A percentile compares a stretch with the other conserved stretches of the same genome.
These are phyloP conservation scores for Sarocladium strictum DNA, from an alignment of 2,329 filamentous ascomycete genomes.

Conservation along the genomic window DNA sequence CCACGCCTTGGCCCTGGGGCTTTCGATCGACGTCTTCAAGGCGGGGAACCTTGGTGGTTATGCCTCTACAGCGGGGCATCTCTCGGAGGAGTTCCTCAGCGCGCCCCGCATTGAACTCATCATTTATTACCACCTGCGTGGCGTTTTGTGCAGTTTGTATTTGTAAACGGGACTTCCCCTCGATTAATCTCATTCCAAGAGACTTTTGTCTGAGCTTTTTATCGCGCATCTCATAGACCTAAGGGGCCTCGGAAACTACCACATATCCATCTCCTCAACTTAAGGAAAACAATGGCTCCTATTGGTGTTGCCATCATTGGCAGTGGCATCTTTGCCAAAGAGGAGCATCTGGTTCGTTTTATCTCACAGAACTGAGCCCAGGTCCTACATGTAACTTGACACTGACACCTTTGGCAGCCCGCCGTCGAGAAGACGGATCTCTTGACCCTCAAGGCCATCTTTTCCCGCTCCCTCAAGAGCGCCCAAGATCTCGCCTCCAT, in stretches of 20 bases:
- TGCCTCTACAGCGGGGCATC: not conserved
- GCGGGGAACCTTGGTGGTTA: too few relatives aligned
- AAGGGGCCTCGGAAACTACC: too few relatives aligned
- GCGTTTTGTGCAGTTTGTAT: not conserved
- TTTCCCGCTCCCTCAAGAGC: conserved; percentile 55
- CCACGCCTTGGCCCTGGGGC: too few relatives aligned
- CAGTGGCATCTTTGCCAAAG: conserved; percentile 56
- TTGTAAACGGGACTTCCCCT: not conserved
- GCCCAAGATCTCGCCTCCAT: conserved; percentile 39
- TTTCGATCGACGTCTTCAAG: too few relatives aligned
- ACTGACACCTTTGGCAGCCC: conserved; percentile 32
- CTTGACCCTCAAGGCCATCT: conserved; percentile 57
- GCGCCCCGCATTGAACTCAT: conserved; percentile 1
- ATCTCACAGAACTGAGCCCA: conserved; percentile 9
- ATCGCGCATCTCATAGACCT: too few relatives aligned
- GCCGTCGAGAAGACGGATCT: conserved; percentile 48
- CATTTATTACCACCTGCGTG: not conserved
- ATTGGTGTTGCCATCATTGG: conserved; percentile 56
- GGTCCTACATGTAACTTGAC: not conserved
- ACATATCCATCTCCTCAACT: too few relatives aligned
- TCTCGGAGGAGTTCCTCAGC: not conserved
- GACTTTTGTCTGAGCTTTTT: too few relatives aligned
- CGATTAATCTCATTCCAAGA: not conserved
- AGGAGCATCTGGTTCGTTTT: conserved; percentile 46
- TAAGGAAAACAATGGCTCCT: conserved; percentile 28